Percentiles rank a stretch among this genome's conserved stretches.
Evolutionary conservation across 148 eudicot species (phyloP).

Genomic region (Heliamphora exappendiculata): DNA sequence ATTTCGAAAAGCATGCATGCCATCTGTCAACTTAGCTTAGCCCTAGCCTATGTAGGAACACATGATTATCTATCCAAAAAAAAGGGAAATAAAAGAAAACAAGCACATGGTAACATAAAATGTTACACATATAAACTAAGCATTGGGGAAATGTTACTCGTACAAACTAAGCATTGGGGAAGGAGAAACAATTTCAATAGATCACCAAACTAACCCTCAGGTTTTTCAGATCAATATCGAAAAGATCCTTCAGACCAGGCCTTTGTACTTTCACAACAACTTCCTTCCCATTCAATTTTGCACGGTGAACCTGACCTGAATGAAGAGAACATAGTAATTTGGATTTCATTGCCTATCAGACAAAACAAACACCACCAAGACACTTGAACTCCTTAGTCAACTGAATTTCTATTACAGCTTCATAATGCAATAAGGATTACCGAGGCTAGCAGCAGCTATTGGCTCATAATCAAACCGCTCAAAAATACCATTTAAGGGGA

Average conservation of each 20-base stretch:
- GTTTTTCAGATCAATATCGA: conserved; percentile 97
- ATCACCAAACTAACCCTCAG: conserved; percentile 61
- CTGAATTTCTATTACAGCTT: not conserved
- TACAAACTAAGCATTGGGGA: not conserved
- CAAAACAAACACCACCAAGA: not conserved
- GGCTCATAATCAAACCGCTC: conserved; percentile 89
- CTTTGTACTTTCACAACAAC: conserved; percentile 95
- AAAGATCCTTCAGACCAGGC: conserved; percentile 97
- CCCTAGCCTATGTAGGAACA: not conserved
- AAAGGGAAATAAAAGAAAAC: conserved; percentile 4
- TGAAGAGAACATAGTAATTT: conserved; percentile 1
- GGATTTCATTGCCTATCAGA: conserved; percentile 6
- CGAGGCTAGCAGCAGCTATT: conserved; percentile 97
- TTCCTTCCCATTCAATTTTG: conserved; percentile 81
- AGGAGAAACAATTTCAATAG: not conserved
- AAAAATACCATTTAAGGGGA: conserved; percentile 58
- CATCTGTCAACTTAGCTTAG: not conserved
- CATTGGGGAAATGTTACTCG: not conserved
- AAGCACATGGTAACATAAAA: not conserved
- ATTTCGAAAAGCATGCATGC: not conserved
- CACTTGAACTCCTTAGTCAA: not conserved
- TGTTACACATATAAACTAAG: not conserved
- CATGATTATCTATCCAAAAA: not conserved
- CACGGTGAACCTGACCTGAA: conserved; percentile 99
- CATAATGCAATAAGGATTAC: conserved; percentile 32